Evolutionary conservation across 805 yeast genomes (phyloP), one percentile per base, ranked within the genome.

Genomic region (Kluyveromyces starmeri): DNA sequence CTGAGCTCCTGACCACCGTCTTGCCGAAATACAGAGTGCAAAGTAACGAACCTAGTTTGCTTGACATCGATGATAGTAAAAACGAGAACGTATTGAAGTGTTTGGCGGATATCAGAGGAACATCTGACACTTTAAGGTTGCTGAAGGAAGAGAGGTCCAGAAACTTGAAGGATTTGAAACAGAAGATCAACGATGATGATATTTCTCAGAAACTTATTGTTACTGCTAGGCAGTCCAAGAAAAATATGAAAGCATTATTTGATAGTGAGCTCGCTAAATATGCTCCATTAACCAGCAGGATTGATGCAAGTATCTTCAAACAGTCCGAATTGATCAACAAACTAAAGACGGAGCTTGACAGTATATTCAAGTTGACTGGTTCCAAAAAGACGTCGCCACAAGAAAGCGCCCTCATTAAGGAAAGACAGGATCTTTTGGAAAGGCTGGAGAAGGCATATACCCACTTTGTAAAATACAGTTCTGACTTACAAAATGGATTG

Each of bases 261-360:
- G 71, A 75, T 12, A 69, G 71, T 38, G 95, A 85, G 53, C 61
- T 89, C 42, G 71, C 68, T 32, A 89, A 89, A 56, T 89, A 85
- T 55, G 72, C 71, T 23, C 79, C 80, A 0, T 75, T 73, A 43
- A 75, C 75, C 34, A 66, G 70, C 2, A 71, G 94, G 36, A 61
- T 89, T 17, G 82, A 76, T 23, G 71, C 75, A 1, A 71, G 88
- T 8, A 67, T 80, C n/a, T 69, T 67, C 25, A 74, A 75, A 34
- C 95, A 88, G 54, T 66, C 68, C 16, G 57, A 59, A 3, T 53
- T 76, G 6, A 58, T 73, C 35, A 68, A 71, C 51, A 58, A 66
- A 42, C 45, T 63, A 35, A 58, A 74, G 64, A 43, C 60, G 34
- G 50, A 60, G 28, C 42, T 79, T 57, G 80, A 70, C 47, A 55